phyloP scores from a whole-genome alignment of 2,329 filamentous ascomycete genomes.

The Aureobasidium sp. region DNA sequence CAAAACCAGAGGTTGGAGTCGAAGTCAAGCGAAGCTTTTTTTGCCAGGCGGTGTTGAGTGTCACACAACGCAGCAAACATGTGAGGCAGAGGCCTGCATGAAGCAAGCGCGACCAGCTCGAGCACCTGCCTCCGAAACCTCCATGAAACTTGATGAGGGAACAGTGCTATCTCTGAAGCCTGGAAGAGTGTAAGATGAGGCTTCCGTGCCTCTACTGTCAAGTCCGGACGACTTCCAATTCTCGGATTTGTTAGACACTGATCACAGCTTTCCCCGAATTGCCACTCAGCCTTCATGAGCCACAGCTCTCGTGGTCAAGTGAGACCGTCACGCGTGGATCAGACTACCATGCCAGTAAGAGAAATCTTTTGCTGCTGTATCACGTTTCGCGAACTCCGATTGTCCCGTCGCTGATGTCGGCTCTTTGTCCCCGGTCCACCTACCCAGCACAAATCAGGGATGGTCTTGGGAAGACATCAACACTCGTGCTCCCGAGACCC shows the following conservation, averaged over 20 bases:
- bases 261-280: neutral
- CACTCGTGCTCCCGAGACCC: neutral
- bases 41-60: neutral
- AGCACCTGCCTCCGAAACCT: neutral
- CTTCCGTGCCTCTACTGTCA: neutral
- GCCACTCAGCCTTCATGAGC: neutral
- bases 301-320: neutral
- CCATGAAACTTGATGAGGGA: no score
- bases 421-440: neutral
- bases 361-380: neutral
- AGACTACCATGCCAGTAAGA: neutral
- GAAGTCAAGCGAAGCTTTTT: neutral
- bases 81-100: neutral
- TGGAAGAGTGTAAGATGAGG: neutral
- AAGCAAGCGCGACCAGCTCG: neutral
- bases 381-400: neutral
- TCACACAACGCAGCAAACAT: neutral
- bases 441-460: neutral
- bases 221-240: neutral
- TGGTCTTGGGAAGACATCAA: neutral
- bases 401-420: neutral
- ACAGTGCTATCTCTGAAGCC: neutral
- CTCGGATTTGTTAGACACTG: neutral
- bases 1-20: neutral
- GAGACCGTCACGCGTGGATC: neutral